Base-by-base conservation (phyloP, 2,329 filamentous ascomycete genomes). In the Fusarium hainanense region DNA sequence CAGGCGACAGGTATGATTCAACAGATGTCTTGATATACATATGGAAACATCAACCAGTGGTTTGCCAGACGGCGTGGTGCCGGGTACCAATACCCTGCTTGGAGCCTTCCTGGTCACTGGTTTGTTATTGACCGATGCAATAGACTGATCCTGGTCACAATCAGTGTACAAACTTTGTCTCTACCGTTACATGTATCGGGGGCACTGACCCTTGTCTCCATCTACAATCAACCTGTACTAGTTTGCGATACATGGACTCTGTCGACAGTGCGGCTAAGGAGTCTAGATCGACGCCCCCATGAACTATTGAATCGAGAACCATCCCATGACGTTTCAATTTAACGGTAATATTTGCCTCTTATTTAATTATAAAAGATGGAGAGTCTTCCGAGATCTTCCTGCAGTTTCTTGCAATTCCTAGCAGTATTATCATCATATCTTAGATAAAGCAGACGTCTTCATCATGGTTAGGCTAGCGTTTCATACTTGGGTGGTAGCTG, bases 221-320 rank as follows among this genome's bases (percentile, higher is more conserved):
- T 18, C 16, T 34, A 6, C 16, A 18, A 0, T 34, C 2, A 34
- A 6, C 32, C 32, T 6, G 16, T 34, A 34, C 8, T 34, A 18
- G 16, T 34, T 34, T 34, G 32, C 32, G 9, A 34, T 3, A 34
- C 0, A 10, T 18, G 16, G 9, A n/a, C n/a, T 18, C 5, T 9
- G 4, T 11, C 16, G 16, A 34, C 16, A 18, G 42, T 60, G 57
- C 52, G 34, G 57, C 57, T 60, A 27, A 60, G 6, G 9, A 23
- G 58, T 58, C 58, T 58, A 49, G 58, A 43, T 42, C n/a, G 44
- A 37, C 58, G 54, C 58, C 58, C 42, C 42, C 3, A 34, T 6
- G 0, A 49, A 28, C 58, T 49, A 58, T 60, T 58, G 58, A 58
- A 8, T 60, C 8, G 8, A 47, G 54, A 27, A n/a, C 16, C 12